These are phyloP conservation scores for Pythium folliculosum DNA, from an alignment of 352 stramenopile species.

Conservation along the genomic window DNA sequence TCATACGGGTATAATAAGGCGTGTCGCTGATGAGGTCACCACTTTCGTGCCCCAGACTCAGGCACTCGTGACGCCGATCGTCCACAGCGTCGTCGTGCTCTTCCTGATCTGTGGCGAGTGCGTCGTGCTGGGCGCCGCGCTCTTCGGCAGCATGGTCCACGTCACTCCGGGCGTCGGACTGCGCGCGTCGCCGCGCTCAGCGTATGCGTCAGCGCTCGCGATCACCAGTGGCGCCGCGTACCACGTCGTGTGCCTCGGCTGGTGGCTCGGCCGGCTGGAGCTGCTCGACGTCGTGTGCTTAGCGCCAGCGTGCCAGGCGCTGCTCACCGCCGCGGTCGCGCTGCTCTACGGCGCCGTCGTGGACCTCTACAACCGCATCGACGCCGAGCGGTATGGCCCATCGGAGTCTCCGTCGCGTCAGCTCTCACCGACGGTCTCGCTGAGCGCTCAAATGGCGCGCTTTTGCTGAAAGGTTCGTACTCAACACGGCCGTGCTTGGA, in stretches of 20 bases:
- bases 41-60: neutral
- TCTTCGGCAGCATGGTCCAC: conserved; percentile 20
- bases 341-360: conserved; percentile 18
- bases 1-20: too few relatives aligned
- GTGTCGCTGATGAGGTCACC: too few relatives aligned
- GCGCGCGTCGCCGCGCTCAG: neutral
- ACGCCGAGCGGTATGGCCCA: neutral
- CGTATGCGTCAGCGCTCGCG: conserved; percentile 2
- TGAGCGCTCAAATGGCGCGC: neutral
- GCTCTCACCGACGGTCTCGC: neutral
- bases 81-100: conserved; percentile 4
- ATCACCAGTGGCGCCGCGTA: conserved; percentile 14
- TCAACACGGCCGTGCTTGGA: too few relatives aligned
- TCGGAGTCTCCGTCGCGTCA: neutral
- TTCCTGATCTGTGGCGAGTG: conserved; percentile 24
- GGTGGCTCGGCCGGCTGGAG: conserved; percentile 12
- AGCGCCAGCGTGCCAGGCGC: conserved; percentile 13
- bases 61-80: neutral
- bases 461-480: neutral
- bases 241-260: conserved; percentile 18
- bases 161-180: conserved; percentile 6
- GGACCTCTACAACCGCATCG: neutral
- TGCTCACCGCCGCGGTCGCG: conserved; percentile 20
- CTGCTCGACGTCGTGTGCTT: conserved; percentile 16
- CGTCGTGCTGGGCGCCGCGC: conserved; percentile 17